These are phyloP conservation scores for Coelastrella sp. DNA, from an alignment of 139 green algal species.

Conservation along the genomic window DNA sequence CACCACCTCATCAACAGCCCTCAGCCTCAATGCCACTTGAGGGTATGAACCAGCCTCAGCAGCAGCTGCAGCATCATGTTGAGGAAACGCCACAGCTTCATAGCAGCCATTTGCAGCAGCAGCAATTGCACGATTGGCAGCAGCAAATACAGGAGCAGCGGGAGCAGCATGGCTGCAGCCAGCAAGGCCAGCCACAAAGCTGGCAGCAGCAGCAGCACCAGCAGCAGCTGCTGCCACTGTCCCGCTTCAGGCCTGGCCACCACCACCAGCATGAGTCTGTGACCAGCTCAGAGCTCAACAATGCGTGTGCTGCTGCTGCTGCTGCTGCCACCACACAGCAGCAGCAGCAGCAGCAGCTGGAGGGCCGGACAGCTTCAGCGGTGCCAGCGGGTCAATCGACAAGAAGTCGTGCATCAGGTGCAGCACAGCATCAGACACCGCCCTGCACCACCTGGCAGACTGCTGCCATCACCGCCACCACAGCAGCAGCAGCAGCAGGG, in stretches of 20 bases:
- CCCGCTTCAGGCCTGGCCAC: background rate
- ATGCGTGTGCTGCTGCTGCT: background rate
- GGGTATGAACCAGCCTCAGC: too few species aligned
- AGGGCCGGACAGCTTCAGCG: background rate
- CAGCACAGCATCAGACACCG: too few species aligned
- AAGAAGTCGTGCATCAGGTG: background rate
- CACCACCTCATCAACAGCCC: background rate
- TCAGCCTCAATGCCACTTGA: too few species aligned
- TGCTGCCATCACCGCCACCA: too few species aligned
- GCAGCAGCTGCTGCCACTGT: background rate
- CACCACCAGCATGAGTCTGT: background rate
- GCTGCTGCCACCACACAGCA: background rate
- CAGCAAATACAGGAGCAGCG: background rate
- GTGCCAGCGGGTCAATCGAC: background rate
- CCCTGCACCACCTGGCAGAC: too few species aligned
- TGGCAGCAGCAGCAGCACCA: background rate
- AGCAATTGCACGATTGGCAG: background rate
- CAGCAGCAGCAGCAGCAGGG: background rate
- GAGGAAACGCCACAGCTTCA: too few species aligned
- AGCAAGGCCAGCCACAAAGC: background rate
- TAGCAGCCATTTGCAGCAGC: background rate
- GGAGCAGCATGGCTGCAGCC: background rate
- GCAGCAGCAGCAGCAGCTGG: background rate
- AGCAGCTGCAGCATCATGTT: background rate
- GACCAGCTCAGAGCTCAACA: background rate